phyloP scores from a whole-genome alignment of 148 eudicot genomes.

The Vaccinium myrtillus region DNA sequence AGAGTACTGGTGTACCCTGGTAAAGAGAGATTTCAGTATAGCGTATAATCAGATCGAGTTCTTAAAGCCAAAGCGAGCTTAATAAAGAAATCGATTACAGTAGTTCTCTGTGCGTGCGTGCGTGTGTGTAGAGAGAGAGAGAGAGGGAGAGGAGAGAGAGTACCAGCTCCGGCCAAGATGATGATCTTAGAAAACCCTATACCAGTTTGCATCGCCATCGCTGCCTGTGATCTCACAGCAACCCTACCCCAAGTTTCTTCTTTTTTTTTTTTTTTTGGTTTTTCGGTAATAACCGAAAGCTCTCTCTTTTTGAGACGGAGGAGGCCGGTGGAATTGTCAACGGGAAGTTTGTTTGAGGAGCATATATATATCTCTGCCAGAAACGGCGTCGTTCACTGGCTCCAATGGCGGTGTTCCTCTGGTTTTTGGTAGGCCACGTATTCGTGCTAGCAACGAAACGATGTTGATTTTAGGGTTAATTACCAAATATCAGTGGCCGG shows the following conservation, averaged over 20 bases:
- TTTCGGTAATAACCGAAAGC: not conserved
- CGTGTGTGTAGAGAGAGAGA: not conserved
- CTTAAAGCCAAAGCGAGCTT: not conserved
- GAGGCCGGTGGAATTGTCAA: not conserved
- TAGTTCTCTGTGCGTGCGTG: not conserved
- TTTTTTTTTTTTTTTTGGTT: not conserved
- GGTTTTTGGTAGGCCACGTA: not conserved
- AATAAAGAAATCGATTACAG: not conserved
- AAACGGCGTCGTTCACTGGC: not conserved
- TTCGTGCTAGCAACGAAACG: too few species aligned
- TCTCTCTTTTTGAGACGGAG: not conserved
- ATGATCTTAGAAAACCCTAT: conserved; percentile 60
- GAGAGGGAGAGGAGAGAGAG: not conserved
- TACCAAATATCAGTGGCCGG: too few species aligned
- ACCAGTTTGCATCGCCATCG: conserved; percentile 71
- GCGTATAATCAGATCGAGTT: conserved; percentile 3
- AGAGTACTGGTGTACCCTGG: conserved; percentile 83
- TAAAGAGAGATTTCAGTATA: not conserved
- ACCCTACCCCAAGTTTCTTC: not conserved
- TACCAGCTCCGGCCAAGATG: conserved; percentile 58
- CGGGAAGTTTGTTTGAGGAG: too few species aligned
- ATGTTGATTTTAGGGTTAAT: too few species aligned
- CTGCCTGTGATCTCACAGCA: not conserved
- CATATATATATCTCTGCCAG: too few species aligned
- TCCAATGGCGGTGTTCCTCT: not conserved